These are phyloP conservation scores for Trichoderma gamsii DNA, from an alignment of 495 filamentous ascomycete genomes.

Conservation along the genomic window DNA sequence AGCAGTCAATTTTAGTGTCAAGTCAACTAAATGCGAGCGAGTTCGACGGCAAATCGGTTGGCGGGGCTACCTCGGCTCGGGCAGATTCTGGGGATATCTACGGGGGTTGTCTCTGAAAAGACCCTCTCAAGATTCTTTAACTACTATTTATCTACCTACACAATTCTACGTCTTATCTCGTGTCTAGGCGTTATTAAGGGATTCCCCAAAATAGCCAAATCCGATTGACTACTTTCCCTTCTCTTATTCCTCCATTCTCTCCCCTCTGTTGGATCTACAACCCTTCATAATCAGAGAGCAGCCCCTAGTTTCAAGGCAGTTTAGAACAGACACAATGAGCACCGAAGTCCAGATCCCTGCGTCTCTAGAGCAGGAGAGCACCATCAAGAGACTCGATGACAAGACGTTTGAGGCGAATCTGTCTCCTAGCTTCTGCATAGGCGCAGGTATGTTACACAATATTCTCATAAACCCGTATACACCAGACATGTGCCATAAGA, in stretches of 20 bases:
- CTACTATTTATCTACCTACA: too few species aligned
- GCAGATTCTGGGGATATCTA: background rate
- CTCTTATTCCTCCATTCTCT: too few species aligned
- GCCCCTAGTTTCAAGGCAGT: background rate
- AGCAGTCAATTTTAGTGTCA: too few species aligned
- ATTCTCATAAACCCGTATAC: background rate
- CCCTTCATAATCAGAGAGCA: too few species aligned
- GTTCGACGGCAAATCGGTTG: background rate
- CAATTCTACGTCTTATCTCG: too few species aligned
- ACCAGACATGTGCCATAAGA: background rate
- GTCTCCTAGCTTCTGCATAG: slow-evolving; percentile 15
- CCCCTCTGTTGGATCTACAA: too few species aligned
- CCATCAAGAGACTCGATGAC: slow-evolving; percentile 16
- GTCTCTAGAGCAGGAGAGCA: background rate
- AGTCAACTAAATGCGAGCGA: too few species aligned
- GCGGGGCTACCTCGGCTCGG: slow-evolving; percentile 7
- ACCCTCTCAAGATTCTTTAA: too few species aligned
- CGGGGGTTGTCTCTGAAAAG: background rate
- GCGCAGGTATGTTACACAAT: slow-evolving; percentile 17
- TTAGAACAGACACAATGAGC: background rate
- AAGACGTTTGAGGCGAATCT: slow-evolving; percentile 13
- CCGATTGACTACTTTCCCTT: too few species aligned
- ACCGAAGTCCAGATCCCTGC: background rate
- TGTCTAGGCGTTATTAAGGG: too few species aligned
- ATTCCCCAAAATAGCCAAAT: too few species aligned